Base-by-base conservation (phyloP, 148 eudicot genomes). In the Heliamphora exappendiculata region DNA sequence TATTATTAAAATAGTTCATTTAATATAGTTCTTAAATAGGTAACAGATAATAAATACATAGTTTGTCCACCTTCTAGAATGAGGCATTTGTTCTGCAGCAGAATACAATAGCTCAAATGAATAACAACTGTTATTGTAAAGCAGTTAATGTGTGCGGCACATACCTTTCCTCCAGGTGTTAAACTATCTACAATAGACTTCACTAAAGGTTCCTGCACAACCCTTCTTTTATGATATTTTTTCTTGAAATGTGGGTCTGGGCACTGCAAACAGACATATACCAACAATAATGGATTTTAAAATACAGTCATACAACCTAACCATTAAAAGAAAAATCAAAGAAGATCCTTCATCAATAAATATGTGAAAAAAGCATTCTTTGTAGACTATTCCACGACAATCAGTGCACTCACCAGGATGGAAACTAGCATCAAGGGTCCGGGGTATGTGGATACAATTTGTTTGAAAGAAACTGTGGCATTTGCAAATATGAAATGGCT, bases 231-330 rank as follows among this genome's bases (percentile, higher is more conserved):
- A 70, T 84, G 91, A 80, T 95, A 84, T 80, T 72, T 95, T 80
- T 85, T 89, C 91, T 93, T 95, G 78, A 95, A 95, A 82, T 91
- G 88, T 24, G 99, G 99, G 82, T 95, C 99, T 51, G 99, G 97
- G 75, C 98, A 95, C 99, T 95, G 89, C 78, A 88, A 50, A 17
- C 42, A 71, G 54, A 54, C 36, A 75, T 22, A 54, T 73, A 81
- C 2, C 33, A 73, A 54, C 33, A 47, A 13, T 1, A 5, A 64
- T 62, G 47, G 57, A 16, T 34, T 50, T 14, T 70, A 47, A 58
- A 47, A 20, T 74, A 28, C 59, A 77, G 50, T 44, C 14, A 17
- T 3, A 16, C 24, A 60, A 41, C 24, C 41, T 42, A 42, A 16
- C 57, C 57, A 31, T 45, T 16, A 3, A n/a, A n/a, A 58, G 41